Evolutionary conservation across 495 filamentous ascomycete genomes (phyloP), one percentile per base, ranked within the genome.

Genomic region (Podospora conica): DNA sequence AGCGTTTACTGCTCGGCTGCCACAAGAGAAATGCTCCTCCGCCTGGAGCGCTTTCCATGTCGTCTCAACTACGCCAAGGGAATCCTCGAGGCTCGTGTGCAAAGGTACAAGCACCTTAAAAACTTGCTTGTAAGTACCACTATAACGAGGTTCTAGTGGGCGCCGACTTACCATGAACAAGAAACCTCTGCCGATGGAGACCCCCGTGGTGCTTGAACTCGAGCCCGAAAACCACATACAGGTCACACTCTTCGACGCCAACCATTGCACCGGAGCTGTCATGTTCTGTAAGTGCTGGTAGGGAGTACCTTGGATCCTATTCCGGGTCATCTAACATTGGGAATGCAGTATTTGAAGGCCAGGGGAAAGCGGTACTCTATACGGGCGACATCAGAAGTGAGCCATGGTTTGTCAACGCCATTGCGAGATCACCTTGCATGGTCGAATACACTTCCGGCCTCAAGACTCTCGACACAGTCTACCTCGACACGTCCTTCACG

Each of bases 341-440:
- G 11, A 4, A n/a, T 12, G 0, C 21, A 85, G 86, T 97, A 8
- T 88, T 97, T 53, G 91, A 97, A 73, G 87, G 86, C 5, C 74
- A 86, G 61, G 84, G 84, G 8, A 93, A 90, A 61, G 88, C 92
- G 9, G 83, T 93, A 15, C 80, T 97, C 1, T 98, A 97, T 71
- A 96, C 93, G 0, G 94, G 93, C n/a, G 93, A 97, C 73, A 91
- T 96, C 54, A 83, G 94, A 73, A 88, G 90, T 82, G 82, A 85
- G 76, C 80, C 83, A 2, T 83, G 81, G 74, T 82, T 82, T 64
- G 81, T 86, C 28, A 83, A 80, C 60, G 70, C 76, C 0, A 77
- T 97, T 24, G 77, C 81, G 0, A 85, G 90, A 55, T 87, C 91
- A 68, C 94, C 93, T 0, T 71, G 87, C 22, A 73, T 97, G 55